phyloP scores from a whole-genome alignment of 768 basidiomycete species.

The Boletus sp. region DNA sequence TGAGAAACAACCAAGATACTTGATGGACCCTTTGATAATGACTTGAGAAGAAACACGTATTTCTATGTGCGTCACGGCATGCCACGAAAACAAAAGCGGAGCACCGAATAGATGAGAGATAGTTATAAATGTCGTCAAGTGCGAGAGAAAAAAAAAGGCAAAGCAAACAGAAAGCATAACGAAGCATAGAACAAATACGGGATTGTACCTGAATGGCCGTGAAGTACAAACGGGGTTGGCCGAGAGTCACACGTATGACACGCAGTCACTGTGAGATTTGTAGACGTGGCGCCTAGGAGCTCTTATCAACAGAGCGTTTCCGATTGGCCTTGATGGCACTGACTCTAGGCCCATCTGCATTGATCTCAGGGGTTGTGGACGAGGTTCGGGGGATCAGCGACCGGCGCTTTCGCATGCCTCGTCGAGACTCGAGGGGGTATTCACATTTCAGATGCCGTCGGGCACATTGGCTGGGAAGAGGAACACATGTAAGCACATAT shows the following conservation, averaged over 20 bases:
- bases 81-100: slow-evolving; percentile 13
- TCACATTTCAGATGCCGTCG: slow-evolving; percentile 67
- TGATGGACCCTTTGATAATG: slow-evolving; percentile 10
- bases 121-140: slow-evolving; percentile 19
- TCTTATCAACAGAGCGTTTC: slow-evolving; percentile 30
- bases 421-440: slow-evolving; percentile 65
- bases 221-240: neutral
- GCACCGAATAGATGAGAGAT: slow-evolving; percentile 32
- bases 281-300: slow-evolving; percentile 14
- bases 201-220: neutral
- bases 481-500: slow-evolving; percentile 22
- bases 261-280: slow-evolving; percentile 1
- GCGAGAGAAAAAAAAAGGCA: slow-evolving; percentile 1
- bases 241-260: slow-evolving; percentile 10
- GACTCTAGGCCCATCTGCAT: slow-evolving; percentile 23
- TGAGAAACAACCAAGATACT: slow-evolving; percentile 16
- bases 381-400: slow-evolving; percentile 33
- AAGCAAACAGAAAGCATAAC: slow-evolving; percentile 26
- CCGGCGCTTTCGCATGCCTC: slow-evolving; percentile 56
- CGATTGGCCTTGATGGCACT: slow-evolving; percentile 21
- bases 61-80: slow-evolving; percentile 30
- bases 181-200: slow-evolving; percentile 16
- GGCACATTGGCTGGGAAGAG: slow-evolving; percentile 60
- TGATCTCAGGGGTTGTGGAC: slow-evolving; percentile 27
- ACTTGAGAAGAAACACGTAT: slow-evolving; percentile 1